Percentiles rank a stretch among this genome's conserved stretches.
Evolutionary conservation across 148 eudicot species (phyloP).

Genomic region (Drosera capensis): DNA sequence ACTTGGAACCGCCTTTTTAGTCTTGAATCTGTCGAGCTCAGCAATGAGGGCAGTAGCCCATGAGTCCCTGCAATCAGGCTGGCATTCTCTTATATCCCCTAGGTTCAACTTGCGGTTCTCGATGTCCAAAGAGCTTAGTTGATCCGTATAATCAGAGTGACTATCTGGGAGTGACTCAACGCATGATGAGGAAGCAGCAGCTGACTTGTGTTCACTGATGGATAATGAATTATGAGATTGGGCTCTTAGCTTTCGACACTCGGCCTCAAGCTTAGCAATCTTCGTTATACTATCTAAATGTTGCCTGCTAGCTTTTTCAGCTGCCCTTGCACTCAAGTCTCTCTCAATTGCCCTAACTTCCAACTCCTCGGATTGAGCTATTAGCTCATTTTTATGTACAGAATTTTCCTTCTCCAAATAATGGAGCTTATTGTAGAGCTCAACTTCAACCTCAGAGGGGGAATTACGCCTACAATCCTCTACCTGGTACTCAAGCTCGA

Average conservation of each 20-base stretch:
- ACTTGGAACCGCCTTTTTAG: constrained; percentile 17
- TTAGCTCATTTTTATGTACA: constrained; percentile 30
- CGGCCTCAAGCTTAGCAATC: constrained; percentile 77
- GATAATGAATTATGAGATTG: constrained; percentile 21
- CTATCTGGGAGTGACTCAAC: constrained; percentile 50
- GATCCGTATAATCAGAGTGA: constrained; percentile 37
- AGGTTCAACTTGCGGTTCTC: constrained; percentile 16
- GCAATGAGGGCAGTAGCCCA: constrained; percentile 61
- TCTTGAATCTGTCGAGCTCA: constrained; percentile 57
- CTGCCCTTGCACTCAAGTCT: constrained; percentile 64
- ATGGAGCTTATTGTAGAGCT: constrained; percentile 23
- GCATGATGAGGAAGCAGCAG: constrained; percentile 27
- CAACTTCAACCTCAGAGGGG: constrained; percentile 15
- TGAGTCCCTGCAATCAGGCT: constrained; percentile 21
- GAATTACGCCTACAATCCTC: constrained; percentile 13
- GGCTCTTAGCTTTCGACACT: constrained; percentile 66
- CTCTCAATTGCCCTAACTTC: constrained; percentile 52
- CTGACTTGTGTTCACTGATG: constrained; percentile 18
- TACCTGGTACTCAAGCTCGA: constrained; percentile 22
- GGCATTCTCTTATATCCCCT: constrained; percentile 5
- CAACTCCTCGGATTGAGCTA: constrained; percentile 40
- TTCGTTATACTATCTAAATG: constrained; percentile 65
- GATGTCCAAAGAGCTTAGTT: constrained; percentile 13
- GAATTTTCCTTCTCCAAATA: constrained; percentile 41
- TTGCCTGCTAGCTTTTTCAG: constrained; percentile 84